Evolutionary conservation across 2,329 filamentous ascomycete genomes (phyloP).

Genomic region (Paraphaeosphaeria sporulosa): DNA sequence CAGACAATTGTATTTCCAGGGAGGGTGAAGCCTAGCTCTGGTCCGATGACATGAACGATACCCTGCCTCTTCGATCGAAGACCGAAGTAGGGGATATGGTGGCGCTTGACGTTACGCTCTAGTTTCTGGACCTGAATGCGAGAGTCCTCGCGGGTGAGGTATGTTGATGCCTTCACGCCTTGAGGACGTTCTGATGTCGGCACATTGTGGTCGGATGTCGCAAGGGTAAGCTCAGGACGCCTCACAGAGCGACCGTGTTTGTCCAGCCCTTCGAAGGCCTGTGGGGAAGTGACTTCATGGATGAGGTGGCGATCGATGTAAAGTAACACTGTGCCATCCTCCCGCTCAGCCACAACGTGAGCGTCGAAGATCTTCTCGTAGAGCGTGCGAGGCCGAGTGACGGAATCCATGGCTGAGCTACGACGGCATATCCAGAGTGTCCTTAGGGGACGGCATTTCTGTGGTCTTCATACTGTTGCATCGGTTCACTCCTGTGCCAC

Average conservation of each 20-base stretch:
- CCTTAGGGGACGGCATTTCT: not conserved
- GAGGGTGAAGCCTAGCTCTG: conserved; percentile 97
- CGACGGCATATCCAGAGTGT: not conserved
- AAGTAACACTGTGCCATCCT: conserved; percentile 88
- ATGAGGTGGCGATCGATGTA: conserved; percentile 98
- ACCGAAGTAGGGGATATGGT: conserved; percentile 96
- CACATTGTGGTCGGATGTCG: conserved; percentile 84
- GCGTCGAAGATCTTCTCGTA: conserved; percentile 97
- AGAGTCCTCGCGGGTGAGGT: conserved; percentile 70
- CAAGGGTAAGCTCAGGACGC: conserved; percentile 94
- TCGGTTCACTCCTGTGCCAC: not conserved
- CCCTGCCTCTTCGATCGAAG: conserved; percentile 96
- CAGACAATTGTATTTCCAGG: conserved; percentile 97
- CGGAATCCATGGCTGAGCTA: conserved; percentile 50
- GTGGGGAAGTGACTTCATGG: conserved; percentile 98
- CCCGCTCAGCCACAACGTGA: conserved; percentile 94
- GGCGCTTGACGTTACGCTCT: conserved; percentile 96
- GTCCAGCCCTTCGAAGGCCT: conserved; percentile 95
- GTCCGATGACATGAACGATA: conserved; percentile 97
- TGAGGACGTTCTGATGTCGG: conserved; percentile 57
- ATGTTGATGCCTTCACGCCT: not conserved
- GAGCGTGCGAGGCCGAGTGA: conserved; percentile 78
- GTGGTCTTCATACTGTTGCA: not conserved
- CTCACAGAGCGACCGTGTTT: conserved; percentile 88
- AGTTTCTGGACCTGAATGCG: conserved; percentile 92